Percentiles rank a stretch among this genome's conserved stretches.
Evolutionary conservation across 345 rosid genomes (phyloP).

Genomic region (Heritiera fomes): DNA sequence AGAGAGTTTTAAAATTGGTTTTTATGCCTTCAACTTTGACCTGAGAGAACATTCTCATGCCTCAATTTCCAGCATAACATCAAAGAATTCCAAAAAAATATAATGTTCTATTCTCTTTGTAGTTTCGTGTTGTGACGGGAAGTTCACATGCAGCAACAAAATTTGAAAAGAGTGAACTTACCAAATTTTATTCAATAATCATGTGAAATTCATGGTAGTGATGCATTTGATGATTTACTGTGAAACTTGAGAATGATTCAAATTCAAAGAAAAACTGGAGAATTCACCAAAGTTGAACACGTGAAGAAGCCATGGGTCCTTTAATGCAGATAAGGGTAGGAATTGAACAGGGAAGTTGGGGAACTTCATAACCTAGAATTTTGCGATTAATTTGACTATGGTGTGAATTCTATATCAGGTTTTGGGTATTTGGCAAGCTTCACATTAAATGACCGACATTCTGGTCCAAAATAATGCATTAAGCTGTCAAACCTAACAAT

Average conservation of each 20-base stretch:
- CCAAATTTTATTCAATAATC: background rate
- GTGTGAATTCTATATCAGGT: background rate
- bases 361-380: background rate
- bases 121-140: background rate
- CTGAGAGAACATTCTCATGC: background rate
- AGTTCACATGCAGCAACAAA: constrained; percentile 9
- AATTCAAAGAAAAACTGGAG: background rate
- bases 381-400: background rate
- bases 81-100: too few species aligned
- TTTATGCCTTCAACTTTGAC: background rate
- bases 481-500: background rate
- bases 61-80: background rate
- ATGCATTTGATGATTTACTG: background rate
- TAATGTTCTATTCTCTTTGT: background rate
- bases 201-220: background rate
- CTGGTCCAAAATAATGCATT: background rate
- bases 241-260: background rate
- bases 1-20: background rate
- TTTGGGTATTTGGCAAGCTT: background rate
- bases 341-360: background rate
- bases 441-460: background rate
- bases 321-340: background rate
- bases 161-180: background rate
- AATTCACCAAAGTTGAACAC: constrained; percentile 11
- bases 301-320: background rate